phyloP scores from a whole-genome alignment of 2,329 filamentous ascomycete species.

The Pseudogymnoascus pannorum region DNA sequence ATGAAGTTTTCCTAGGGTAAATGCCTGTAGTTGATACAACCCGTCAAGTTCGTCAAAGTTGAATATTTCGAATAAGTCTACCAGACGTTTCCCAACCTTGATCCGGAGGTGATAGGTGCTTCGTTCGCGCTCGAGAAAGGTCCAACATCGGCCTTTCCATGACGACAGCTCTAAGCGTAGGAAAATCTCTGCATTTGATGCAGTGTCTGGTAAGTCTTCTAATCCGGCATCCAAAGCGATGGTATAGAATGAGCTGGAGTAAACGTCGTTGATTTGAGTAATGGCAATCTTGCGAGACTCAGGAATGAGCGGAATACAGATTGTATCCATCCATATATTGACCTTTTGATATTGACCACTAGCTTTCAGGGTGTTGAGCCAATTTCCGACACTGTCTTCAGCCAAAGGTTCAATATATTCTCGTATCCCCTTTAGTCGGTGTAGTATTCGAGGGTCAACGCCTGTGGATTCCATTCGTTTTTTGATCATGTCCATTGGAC shows the following conservation, averaged over 20 bases:
- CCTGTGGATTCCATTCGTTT: background rate
- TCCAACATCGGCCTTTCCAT: slow-evolving; percentile 5
- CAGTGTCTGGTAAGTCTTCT: background rate
- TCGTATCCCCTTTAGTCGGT: background rate
- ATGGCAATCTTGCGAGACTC: slow-evolving; percentile 6
- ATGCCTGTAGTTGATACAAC: background rate
- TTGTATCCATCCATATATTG: slow-evolving; percentile 4
- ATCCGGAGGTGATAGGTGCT: background rate
- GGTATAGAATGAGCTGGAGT: background rate
- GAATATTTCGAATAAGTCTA: background rate
- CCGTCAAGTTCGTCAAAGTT: background rate
- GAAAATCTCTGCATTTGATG: background rate
- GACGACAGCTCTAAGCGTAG: background rate
- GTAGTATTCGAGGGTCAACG: background rate
- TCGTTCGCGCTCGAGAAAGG: slow-evolving; percentile 2
- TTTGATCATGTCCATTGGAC: background rate
- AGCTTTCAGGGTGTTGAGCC: background rate
- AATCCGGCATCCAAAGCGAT: slow-evolving; percentile 9
- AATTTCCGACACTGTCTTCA: background rate
- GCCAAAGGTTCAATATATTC: background rate
- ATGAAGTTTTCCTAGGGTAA: background rate
- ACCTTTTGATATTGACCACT: background rate
- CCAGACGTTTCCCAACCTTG: background rate
- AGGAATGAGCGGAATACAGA: background rate
- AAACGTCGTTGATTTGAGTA: slow-evolving; percentile 7